phyloP scores from a whole-genome alignment of 2,329 filamentous ascomycete genomes.

The Alternaria sp. region DNA sequence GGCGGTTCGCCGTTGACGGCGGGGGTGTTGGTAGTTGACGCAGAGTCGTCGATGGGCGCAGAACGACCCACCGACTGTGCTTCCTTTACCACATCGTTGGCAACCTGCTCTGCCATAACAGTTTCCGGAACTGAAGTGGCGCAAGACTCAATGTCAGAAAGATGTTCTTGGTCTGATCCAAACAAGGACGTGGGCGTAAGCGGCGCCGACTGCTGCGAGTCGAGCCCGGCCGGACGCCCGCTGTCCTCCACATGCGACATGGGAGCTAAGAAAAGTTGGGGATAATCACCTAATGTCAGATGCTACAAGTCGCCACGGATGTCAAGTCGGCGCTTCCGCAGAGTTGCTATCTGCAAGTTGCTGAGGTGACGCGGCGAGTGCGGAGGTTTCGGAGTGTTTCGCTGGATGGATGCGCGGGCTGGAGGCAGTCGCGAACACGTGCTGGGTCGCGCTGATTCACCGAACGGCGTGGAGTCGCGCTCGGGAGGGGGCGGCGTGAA shows the following conservation, averaged over 20 bases:
- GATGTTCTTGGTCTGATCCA: conserved; percentile 35
- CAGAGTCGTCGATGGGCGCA: conserved; percentile 70
- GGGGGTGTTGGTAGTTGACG: conserved; percentile 63
- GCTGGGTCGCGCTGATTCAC: conserved; percentile 31
- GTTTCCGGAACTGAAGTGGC: conserved; percentile 57
- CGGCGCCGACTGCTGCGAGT: conserved; percentile 26
- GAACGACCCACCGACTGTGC: conserved; percentile 69
- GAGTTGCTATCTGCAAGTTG: conserved; percentile 43
- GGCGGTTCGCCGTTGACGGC: conserved; percentile 57
- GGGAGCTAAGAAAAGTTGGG: conserved; percentile 30
- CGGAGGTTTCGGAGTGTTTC: conserved; percentile 38
- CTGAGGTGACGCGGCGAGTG: conserved; percentile 40
- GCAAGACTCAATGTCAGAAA: conserved; percentile 42
- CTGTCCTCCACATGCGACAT: conserved; percentile 31
- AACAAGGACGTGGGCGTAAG: conserved; percentile 13
- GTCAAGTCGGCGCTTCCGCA: conserved; percentile 50
- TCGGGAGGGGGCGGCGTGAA: conserved; percentile 30
- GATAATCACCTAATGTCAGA: conserved; percentile 50
- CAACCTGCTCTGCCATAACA: conserved; percentile 76
- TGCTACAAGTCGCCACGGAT: conserved; percentile 48
- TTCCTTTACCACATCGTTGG: conserved; percentile 75
- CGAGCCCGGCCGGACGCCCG: conserved; percentile 25
- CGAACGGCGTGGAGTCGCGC: conserved; percentile 31
- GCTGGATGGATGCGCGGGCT: conserved; percentile 25
- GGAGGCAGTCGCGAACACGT: conserved; percentile 24